Evolutionary conservation across 768 basidiomycete genomes (phyloP).

Genomic region (Cystobasidium ongulense): DNA sequence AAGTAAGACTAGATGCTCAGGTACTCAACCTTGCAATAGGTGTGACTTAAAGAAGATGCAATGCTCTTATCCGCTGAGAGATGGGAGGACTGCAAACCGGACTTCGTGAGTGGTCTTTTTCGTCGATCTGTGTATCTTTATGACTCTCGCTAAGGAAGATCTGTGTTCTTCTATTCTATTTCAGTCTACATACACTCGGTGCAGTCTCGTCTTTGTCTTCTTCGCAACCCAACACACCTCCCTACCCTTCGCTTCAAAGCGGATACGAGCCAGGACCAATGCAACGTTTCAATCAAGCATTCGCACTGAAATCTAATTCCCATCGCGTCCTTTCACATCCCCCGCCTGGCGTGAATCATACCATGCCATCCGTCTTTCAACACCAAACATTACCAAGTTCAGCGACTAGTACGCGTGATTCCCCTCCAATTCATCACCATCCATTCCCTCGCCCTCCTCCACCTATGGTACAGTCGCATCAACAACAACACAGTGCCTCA

Average conservation of each 20-base stretch:
- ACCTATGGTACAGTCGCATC: neutral
- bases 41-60: constrained; percentile 5
- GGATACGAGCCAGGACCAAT: neutral
- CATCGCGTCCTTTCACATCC: neutral
- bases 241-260: neutral
- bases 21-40: neutral
- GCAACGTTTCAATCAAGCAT: neutral
- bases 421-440: neutral
- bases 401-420: too few species aligned
- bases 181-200: neutral
- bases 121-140: neutral
- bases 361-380: neutral
- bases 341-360: neutral
- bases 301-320: neutral
- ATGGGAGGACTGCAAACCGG: neutral
- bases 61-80: neutral
- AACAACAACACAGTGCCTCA: neutral
- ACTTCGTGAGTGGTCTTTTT: neutral
- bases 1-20: neutral
- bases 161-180: neutral
- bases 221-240: neutral
- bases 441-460: neutral
- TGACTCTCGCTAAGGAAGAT: too few species aligned
- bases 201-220: neutral
- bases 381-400: neutral